Conservation (phyloP, 331 rosid genomes). For the Spiraea crenata region DNA sequence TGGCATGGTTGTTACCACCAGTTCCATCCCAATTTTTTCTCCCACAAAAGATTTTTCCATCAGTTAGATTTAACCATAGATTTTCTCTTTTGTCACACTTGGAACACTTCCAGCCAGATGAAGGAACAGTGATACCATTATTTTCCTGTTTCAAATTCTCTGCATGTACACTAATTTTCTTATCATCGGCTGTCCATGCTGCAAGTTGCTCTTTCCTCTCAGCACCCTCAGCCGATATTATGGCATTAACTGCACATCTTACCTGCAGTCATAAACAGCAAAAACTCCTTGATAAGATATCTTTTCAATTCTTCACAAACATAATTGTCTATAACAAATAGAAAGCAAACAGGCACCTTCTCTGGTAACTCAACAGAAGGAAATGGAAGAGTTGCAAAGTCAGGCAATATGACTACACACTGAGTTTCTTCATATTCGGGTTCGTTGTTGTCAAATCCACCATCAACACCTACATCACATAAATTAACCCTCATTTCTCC, state of each 20-base stretch:
- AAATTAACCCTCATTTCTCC: constrained; percentile 5
- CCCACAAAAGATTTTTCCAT: constrained; percentile 90
- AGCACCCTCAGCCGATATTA: constrained; percentile 80
- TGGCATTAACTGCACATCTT: constrained; percentile 86
- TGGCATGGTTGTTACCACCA: constrained; percentile 97
- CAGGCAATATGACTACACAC: constrained; percentile 68
- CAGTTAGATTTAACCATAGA: constrained; percentile 93
- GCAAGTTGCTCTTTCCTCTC: constrained; percentile 89
- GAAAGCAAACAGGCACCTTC: constrained; percentile 53
- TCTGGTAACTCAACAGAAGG: constrained; percentile 98
- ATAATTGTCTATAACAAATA: not conserved
- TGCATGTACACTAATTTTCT: constrained; percentile 63
- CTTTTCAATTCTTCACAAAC: not conserved
- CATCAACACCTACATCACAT: constrained; percentile 65
- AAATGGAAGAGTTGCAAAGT: constrained; percentile 75
- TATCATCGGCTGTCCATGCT: constrained; percentile 89
- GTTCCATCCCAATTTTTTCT: constrained; percentile 91
- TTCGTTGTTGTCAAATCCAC: constrained; percentile 88
- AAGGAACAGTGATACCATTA: constrained; percentile 77
- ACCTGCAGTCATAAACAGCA: constrained; percentile 48
- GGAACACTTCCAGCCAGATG: constrained; percentile 87
- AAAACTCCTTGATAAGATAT: not conserved
- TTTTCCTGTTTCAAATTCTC: constrained; percentile 66
- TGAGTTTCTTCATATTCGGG: constrained; percentile 66
- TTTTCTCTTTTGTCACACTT: constrained; percentile 88